These are phyloP conservation scores for Filobasidium wieringae DNA, from an alignment of 768 basidiomycete species.

Conservation along the genomic window DNA sequence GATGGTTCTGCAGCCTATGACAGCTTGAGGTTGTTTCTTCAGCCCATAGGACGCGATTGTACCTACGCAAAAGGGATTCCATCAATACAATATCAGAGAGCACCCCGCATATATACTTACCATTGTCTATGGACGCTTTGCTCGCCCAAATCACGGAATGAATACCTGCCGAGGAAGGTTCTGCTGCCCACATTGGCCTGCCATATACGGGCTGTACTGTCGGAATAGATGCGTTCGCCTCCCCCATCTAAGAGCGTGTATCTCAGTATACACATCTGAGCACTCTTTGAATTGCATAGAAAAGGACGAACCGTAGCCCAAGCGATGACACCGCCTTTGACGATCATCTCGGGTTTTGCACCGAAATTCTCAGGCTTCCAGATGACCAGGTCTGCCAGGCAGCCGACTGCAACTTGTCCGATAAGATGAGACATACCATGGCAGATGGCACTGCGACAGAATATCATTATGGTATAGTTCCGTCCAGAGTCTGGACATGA, in stretches of 20 bases:
- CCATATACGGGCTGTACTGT: slow-evolving; percentile 80
- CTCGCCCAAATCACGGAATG: slow-evolving; percentile 84
- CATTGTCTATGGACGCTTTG: slow-evolving; percentile 49
- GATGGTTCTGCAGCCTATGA: slow-evolving; percentile 60
- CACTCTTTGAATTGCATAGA: neutral
- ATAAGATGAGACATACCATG: slow-evolving; percentile 83
- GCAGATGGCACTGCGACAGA: slow-evolving; percentile 60
- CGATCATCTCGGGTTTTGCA: slow-evolving; percentile 78
- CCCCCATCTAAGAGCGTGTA: slow-evolving; percentile 60
- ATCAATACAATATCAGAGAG: slow-evolving; percentile 2
- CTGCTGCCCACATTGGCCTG: slow-evolving; percentile 86
- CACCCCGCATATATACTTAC: slow-evolving; percentile 24
- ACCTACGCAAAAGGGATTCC: slow-evolving; percentile 38
- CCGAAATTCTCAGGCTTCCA: slow-evolving; percentile 96
- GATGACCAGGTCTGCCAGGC: slow-evolving; percentile 82
- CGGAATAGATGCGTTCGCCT: slow-evolving; percentile 91
- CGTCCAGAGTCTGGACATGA: slow-evolving; percentile 6
- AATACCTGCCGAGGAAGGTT: slow-evolving; percentile 63
- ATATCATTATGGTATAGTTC: neutral
- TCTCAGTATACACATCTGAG: neutral
- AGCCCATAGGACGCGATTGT: slow-evolving; percentile 57
- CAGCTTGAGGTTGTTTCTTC: slow-evolving; percentile 60
- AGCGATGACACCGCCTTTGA: slow-evolving; percentile 88
- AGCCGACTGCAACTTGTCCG: slow-evolving; percentile 69
- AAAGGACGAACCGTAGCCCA: slow-evolving; percentile 60